Conservation (phyloP, 2,329 filamentous ascomycete species). For the Passalora sequoiae region DNA sequence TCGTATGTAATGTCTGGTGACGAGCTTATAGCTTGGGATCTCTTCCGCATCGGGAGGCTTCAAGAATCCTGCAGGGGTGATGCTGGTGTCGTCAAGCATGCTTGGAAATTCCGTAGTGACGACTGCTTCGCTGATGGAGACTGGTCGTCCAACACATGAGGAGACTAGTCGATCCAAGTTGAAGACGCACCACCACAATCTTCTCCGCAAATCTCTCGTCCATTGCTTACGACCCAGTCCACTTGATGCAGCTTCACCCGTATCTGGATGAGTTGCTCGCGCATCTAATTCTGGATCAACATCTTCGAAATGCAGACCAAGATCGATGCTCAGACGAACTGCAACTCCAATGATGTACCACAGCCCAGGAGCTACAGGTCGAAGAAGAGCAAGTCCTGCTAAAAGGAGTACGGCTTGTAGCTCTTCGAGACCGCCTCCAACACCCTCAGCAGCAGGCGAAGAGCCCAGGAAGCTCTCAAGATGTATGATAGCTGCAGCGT, state of each 20-base stretch:
- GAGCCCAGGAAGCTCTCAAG: slow-evolving; percentile 77
- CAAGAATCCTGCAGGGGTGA: slow-evolving; percentile 71
- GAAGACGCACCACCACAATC: slow-evolving; percentile 97
- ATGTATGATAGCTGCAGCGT: slow-evolving; percentile 88
- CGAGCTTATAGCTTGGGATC: slow-evolving; percentile 76
- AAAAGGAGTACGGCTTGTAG: slow-evolving; percentile 87
- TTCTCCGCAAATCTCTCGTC: slow-evolving; percentile 75
- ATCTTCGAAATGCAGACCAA: slow-evolving; percentile 90
- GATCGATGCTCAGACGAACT: slow-evolving; percentile 80
- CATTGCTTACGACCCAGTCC: slow-evolving; percentile 66
- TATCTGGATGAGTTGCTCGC: slow-evolving; percentile 16
- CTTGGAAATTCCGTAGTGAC: slow-evolving; percentile 95
- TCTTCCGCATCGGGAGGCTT: slow-evolving; percentile 50
- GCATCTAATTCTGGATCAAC: slow-evolving; percentile 54
- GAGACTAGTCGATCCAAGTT: slow-evolving; percentile 86
- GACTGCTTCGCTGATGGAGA: slow-evolving; percentile 92
- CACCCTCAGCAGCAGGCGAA: slow-evolving; percentile 58
- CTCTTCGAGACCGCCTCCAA: slow-evolving; percentile 86
- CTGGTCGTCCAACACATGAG: slow-evolving; percentile 86
- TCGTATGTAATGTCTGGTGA: slow-evolving; percentile 87
- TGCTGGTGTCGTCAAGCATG: slow-evolving; percentile 78
- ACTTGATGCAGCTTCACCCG: slow-evolving; percentile 7
- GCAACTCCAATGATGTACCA: slow-evolving; percentile 98
- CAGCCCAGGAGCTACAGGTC: slow-evolving; percentile 85
- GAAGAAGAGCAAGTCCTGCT: slow-evolving; percentile 82